phyloP scores from a whole-genome alignment of 331 rosid species.

The Saraca asoca region DNA sequence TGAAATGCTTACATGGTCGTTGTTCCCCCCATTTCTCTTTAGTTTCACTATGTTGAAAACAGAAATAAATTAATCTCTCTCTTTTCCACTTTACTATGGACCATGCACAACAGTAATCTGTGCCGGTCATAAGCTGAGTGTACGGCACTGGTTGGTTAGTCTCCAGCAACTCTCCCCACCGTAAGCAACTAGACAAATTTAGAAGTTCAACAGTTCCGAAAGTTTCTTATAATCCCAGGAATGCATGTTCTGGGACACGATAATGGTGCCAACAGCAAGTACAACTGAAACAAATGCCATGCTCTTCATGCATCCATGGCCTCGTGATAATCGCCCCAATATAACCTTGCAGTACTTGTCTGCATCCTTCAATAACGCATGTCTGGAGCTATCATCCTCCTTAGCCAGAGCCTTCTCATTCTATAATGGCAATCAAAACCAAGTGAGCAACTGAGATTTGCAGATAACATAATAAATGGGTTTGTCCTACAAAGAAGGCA shows the following conservation, averaged over 20 bases:
- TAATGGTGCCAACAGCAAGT: conserved; percentile 40
- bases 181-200: conserved; percentile 9
- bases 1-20: conserved; percentile 20
- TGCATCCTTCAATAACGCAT: conserved; percentile 44
- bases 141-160: conserved; percentile 15
- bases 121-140: conserved; percentile 21
- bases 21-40: conserved; percentile 17
- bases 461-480: conserved; percentile 6
- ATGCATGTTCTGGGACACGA: conserved; percentile 45
- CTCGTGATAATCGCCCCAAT: conserved; percentile 39
- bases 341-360: conserved; percentile 46
- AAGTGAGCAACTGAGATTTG: conserved; percentile 6
- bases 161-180: not conserved
- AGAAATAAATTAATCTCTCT: conserved; percentile 30
- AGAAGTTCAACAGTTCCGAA: conserved; percentile 40
- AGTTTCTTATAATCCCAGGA: conserved; percentile 41
- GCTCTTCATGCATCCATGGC: conserved; percentile 50
- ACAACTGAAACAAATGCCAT: conserved; percentile 38
- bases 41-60: conserved; percentile 29
- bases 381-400: conserved; percentile 29
- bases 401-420: conserved; percentile 42
- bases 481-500: not conserved
- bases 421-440: conserved; percentile 24
- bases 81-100: conserved; percentile 32
- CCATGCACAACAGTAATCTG: conserved; percentile 18